phyloP scores from a whole-genome alignment of 1,139 yeast genomes.

The Komagataea norvegica region DNA sequence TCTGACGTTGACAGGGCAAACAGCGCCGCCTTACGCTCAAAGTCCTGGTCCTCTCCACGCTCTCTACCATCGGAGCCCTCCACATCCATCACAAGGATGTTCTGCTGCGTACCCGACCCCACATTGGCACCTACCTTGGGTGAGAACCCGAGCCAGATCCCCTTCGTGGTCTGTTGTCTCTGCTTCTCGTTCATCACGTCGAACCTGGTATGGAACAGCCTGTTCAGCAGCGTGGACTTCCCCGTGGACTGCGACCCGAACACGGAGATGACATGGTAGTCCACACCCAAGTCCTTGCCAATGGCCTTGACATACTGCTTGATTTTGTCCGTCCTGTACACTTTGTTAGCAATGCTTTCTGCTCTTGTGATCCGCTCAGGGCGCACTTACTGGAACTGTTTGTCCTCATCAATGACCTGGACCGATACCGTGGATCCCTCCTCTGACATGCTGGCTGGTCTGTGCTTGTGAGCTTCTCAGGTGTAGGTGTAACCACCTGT shows the following conservation, averaged over 20 bases:
- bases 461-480: too few species aligned
- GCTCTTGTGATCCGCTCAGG: too few species aligned
- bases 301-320: conserved; percentile 31
- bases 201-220: conserved; percentile 77
- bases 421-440: conserved; percentile 34
- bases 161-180: conserved; percentile 89
- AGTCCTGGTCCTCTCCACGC: conserved; percentile 97
- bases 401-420: conserved; percentile 78
- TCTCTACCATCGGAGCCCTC: conserved; percentile 99
- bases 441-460: not conserved
- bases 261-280: conserved; percentile 88
- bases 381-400: conserved; percentile 49
- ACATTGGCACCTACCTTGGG: conserved; percentile 34
- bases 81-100: conserved; percentile 79
- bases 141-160: conserved; percentile 86
- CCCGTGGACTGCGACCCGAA: conserved; percentile 98
- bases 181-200: conserved; percentile 87
- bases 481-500: too few species aligned
- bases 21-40: conserved; percentile 91
- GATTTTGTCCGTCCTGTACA: conserved; percentile 12
- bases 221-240: conserved; percentile 83
- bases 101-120: conserved; percentile 13
- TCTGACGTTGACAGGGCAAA: conserved; percentile 93
- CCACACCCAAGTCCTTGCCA: conserved; percentile 50
- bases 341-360: not conserved